Evolutionary conservation across 768 basidiomycete genomes (phyloP).

Genomic region (Boletus reticulatus): DNA sequence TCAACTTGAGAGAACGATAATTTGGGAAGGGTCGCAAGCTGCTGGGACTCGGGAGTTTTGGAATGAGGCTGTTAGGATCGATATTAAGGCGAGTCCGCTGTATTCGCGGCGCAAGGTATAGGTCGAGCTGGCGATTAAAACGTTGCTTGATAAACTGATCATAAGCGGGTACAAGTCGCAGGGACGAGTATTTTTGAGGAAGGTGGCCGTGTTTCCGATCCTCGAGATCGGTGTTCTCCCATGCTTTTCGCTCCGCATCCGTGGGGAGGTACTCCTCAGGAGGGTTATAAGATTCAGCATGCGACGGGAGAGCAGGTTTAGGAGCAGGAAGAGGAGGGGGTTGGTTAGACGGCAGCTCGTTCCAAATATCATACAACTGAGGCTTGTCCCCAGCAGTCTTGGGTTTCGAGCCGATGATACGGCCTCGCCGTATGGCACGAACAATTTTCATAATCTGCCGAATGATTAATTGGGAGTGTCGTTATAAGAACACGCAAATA

Average conservation of each 20-base stretch:
- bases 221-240: slow-evolving; percentile 81
- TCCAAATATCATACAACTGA: slow-evolving; percentile 89
- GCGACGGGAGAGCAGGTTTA: slow-evolving; percentile 82
- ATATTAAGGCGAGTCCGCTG: slow-evolving; percentile 86
- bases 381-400: slow-evolving; percentile 61
- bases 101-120: slow-evolving; percentile 94
- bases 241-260: slow-evolving; percentile 74
- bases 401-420: slow-evolving; percentile 88
- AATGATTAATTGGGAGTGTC: slow-evolving; percentile 1
- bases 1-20: slow-evolving; percentile 69
- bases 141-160: slow-evolving; percentile 89
- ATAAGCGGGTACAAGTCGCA: slow-evolving; percentile 92
- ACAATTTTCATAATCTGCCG: slow-evolving; percentile 97
- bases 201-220: slow-evolving; percentile 89
- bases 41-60: slow-evolving; percentile 89
- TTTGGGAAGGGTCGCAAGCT: slow-evolving; percentile 94
- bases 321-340: slow-evolving; percentile 92
- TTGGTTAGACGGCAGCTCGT: slow-evolving; percentile 67
- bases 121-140: slow-evolving; percentile 90
- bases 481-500: slow-evolving; percentile 27
- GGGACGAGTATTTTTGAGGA: slow-evolving; percentile 78
- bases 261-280: slow-evolving; percentile 95
- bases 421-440: slow-evolving; percentile 94
- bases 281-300: slow-evolving; percentile 98
- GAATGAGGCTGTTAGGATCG: slow-evolving; percentile 87